Base-by-base conservation (phyloP, 1,284 basidiomycete species). In the Boletus mariae region DNA sequence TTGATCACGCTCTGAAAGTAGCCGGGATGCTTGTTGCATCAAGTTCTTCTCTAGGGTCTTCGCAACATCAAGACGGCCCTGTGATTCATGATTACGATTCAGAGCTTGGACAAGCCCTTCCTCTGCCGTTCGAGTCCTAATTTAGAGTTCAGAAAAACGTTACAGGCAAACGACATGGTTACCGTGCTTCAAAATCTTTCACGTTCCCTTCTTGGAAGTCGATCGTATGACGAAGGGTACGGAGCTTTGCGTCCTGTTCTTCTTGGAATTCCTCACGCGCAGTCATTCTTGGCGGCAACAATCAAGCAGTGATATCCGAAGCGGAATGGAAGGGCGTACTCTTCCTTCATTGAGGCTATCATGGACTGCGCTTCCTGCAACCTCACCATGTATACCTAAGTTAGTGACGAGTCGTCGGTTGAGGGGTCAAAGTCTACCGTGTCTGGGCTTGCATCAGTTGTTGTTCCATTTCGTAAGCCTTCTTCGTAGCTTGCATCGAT, bases 271-370 rank as follows among this genome's bases (percentile, higher is more conserved):
- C 60, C 41, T 71, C 57, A n/a, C 41, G 51, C 44, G 56, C 54
- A 47, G 51, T 46, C 48, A 67, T 63, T 51, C 66, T 68, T 49
- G 29, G 47, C 4, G 26, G 51, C 47, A 42, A 41, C n/a, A n/a
- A 48, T 62, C 34, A 67, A 35, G 25, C 41, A 15, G 32, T 58
- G 49, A 59, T 47, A 45, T 48, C 46, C 38, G 28, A 52, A 31
- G 43, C 52, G 50, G 55, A 59, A 63, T 59, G 56, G 57, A 66
- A 66, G 53, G 42, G 38, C 55, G 1, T 48, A 68, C 67, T 70
- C 62, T 56, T 69, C 69, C 55, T 28, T 69, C 69, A 70, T 61
- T 35, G 69, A 68, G 26, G 52, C 34, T 46, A 65, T 57, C 44
- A 50, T 49, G 13, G 60, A 58, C 41, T 66, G 65, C n/a, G 55